These are phyloP conservation scores for Phialophora macrospora DNA, from an alignment of 2,329 filamentous ascomycete species.

Conservation along the genomic window DNA sequence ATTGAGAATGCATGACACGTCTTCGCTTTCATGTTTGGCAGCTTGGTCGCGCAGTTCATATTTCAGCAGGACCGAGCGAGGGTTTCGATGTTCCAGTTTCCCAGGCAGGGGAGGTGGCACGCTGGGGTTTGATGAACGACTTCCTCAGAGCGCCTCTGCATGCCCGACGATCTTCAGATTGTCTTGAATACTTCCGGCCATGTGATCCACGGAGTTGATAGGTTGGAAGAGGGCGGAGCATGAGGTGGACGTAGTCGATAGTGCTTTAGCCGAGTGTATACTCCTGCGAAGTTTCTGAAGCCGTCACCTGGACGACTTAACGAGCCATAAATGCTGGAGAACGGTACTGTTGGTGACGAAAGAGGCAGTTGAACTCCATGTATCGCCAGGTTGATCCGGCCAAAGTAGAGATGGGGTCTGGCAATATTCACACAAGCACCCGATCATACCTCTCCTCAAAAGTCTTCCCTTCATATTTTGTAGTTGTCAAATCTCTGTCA, in stretches of 20 bases:
- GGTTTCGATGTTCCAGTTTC: neutral
- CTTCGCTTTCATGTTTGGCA: neutral
- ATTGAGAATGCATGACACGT: no score
- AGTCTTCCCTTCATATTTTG: neutral
- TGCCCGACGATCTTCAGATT: neutral
- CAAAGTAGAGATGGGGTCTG: neutral
- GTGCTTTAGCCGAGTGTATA: neutral
- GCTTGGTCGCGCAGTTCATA: neutral
- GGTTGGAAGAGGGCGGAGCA: no score
- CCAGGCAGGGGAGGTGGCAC: neutral
- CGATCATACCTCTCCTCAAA: neutral
- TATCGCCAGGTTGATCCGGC: neutral
- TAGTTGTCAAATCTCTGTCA: neutral
- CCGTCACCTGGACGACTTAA: neutral
- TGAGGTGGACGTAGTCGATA: neutral
- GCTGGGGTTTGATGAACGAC: no score
- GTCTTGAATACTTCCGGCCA: neutral
- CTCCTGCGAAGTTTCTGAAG: neutral
- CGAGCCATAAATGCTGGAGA: neutral
- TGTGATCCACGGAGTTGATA: neutral
- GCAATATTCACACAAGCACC: neutral
- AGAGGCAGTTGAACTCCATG: neutral
- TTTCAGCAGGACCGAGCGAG: neutral
- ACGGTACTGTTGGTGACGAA: neutral
- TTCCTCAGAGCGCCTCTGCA: neutral